Evolutionary conservation across 2,329 filamentous ascomycete species (phyloP).

Genomic region (Pseudocercospora eumusae): DNA sequence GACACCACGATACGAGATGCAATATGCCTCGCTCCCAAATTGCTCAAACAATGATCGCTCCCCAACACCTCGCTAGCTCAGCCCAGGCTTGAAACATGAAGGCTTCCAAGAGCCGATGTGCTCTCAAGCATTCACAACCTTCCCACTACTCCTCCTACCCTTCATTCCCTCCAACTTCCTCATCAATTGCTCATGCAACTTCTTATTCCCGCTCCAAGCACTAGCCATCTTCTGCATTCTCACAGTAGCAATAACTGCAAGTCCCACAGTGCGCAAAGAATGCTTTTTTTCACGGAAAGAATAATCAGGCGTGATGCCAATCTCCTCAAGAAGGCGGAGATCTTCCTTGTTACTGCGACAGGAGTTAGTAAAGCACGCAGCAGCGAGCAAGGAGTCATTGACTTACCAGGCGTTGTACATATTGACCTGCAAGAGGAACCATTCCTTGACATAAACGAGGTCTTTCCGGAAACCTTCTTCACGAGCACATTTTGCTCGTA

Average conservation of each 20-base stretch:
- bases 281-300: constrained; percentile 49
- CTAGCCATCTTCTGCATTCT: constrained; percentile 54
- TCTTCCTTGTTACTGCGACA: constrained; percentile 81
- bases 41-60: not conserved
- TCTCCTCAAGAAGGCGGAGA: constrained; percentile 78
- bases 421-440: constrained; percentile 75
- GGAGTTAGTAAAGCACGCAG: constrained; percentile 14
- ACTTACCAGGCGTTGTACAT: constrained; percentile 89
- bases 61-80: not conserved
- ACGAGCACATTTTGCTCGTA: constrained; percentile 76
- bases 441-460: constrained; percentile 82
- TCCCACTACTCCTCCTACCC: constrained; percentile 28
- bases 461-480: constrained; percentile 79
- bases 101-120: not conserved
- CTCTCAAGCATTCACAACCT: constrained; percentile 4
- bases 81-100: not conserved
- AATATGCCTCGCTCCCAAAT: not conserved
- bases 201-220: constrained; percentile 54
- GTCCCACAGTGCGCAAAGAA: constrained; percentile 51
- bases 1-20: not conserved
- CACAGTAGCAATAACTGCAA: constrained; percentile 52
- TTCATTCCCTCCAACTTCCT: constrained; percentile 52
- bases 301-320: constrained; percentile 66
- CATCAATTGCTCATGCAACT: constrained; percentile 50
- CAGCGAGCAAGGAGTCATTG: not conserved